A percentile compares a stretch with the other conserved stretches of the same genome.
These are phyloP conservation scores for Mortierella alpina DNA, from an alignment of 192 early-diverging fungal species.

Conservation along the genomic window DNA sequence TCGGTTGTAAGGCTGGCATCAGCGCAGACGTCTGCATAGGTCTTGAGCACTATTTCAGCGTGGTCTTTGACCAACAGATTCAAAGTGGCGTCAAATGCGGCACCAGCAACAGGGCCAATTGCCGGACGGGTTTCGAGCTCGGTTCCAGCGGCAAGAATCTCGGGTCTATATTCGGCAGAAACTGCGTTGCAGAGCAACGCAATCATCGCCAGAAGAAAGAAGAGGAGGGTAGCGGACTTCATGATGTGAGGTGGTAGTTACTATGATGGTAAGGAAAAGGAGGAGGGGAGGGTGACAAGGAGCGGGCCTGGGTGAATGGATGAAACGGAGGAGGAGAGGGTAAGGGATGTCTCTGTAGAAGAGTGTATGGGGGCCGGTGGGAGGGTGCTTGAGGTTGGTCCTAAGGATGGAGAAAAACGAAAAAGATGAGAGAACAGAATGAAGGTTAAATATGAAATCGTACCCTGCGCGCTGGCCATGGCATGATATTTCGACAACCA, in stretches of 20 bases:
- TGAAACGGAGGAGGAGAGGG: neutral
- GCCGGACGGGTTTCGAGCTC: conserved; percentile 10
- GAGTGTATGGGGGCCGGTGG: conserved; percentile 6
- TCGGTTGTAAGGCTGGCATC: conserved; percentile 13
- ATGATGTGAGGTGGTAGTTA: neutral
- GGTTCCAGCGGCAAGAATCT: neutral
- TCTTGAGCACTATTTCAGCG: conserved; percentile 22
- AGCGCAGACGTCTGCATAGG: conserved; percentile 32
- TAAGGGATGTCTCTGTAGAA: conserved; percentile 7
- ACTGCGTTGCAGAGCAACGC: conserved; percentile 31
- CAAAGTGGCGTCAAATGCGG: conserved; percentile 23
- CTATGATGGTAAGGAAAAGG: neutral
- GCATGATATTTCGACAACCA: neutral
- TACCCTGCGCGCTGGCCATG: neutral
- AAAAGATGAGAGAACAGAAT: neutral
- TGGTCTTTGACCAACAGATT: conserved; percentile 28
- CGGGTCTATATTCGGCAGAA: conserved; percentile 5
- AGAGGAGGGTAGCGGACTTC: conserved; percentile 17
- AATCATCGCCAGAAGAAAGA: conserved; percentile 29
- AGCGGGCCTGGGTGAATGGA: neutral
- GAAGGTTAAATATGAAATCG: neutral
- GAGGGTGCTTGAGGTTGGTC: neutral
- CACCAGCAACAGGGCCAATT: neutral
- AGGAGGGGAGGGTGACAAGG: neutral
- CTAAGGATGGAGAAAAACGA: neutral